These are phyloP conservation scores for Pezicula carpinea DNA, from an alignment of 2,329 filamentous ascomycete genomes.

Conservation along the genomic window DNA sequence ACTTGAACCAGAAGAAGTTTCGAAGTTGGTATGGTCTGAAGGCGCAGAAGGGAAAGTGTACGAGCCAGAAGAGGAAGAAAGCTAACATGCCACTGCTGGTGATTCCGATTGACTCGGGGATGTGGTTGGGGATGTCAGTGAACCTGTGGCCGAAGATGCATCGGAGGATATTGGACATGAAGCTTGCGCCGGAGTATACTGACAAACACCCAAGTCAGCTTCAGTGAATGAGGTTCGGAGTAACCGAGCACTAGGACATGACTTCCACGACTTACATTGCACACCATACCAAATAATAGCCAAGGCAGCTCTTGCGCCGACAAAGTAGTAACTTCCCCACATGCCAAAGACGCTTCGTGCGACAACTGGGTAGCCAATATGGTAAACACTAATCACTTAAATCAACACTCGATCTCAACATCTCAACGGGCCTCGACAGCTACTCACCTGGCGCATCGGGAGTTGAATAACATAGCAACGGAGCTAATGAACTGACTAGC, in stretches of 20 bases:
- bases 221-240: slow-evolving; percentile 8
- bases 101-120: slow-evolving; percentile 33
- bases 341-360: slow-evolving; percentile 37
- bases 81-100: slow-evolving; percentile 36
- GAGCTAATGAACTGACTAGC: slow-evolving; percentile 36
- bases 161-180: slow-evolving; percentile 37
- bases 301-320: slow-evolving; percentile 38
- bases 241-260: neutral
- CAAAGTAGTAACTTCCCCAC: slow-evolving; percentile 35
- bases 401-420: too few species aligned
- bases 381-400: slow-evolving; percentile 28
- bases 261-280: slow-evolving; percentile 48
- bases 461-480: slow-evolving; percentile 40
- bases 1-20: slow-evolving; percentile 42
- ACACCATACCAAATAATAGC: slow-evolving; percentile 58
- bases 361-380: slow-evolving; percentile 36
- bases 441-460: slow-evolving; percentile 28
- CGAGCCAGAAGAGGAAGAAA: slow-evolving; percentile 51
- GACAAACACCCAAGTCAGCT: slow-evolving; percentile 11
- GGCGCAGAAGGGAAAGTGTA: slow-evolving; percentile 43
- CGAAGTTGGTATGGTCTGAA: slow-evolving; percentile 39
- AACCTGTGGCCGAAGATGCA: slow-evolving; percentile 38
- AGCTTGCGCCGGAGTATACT: slow-evolving; percentile 44
- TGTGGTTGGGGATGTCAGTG: slow-evolving; percentile 33
- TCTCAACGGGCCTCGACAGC: too few species aligned